Evolutionary conservation across 2,329 filamentous ascomycete genomes (phyloP), one percentile per base, ranked within the genome.

Genomic region (Pestalotiopsis fici): DNA sequence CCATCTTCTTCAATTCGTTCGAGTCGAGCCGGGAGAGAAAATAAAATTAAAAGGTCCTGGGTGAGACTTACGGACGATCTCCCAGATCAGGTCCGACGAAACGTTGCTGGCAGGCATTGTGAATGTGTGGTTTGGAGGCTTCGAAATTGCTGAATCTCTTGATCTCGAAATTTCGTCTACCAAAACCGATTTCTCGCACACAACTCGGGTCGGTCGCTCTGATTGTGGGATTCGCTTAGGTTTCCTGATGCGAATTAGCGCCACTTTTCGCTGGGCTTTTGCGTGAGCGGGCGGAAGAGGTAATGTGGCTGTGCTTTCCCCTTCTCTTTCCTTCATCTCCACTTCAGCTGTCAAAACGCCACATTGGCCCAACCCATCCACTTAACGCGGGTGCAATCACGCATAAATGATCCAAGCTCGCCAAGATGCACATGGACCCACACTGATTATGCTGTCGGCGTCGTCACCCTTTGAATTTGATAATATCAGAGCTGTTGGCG

Each of bases 11-110:
- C 23, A 57, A 57, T 27, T 60, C 57, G 63, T 39, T n/a, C 28
- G 28, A 25, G 21, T 60, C 64, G 56, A 35, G 37, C n/a, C 21
- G 37, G 21, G 27, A 21, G 43, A 18, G n/a, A 50, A 50, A 50
- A 50, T 6, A 7, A 50, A 9, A 15, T 43, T 18, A 43, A 50
- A 50, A 50, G 9, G 9, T 50, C 18, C 43, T 50, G 43, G 54
- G 7, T 37, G 61, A 66, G 72, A 94, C 94, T 84, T 91, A 98
- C 95, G 93, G 88, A 91, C 91, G 83, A 97, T 86, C 89, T 95
- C 92, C 95, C 95, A 98, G 88, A 97, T 86, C 78, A 98, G 88
- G 86, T 98, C 95, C 80, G 91, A 85, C 82, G 94, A 97, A 80
- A 97, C 87, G 87, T 94, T 93, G 78, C 90, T 83, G 76, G 88